These are phyloP conservation scores for Aspergillus novofumigatus DNA, from an alignment of 2,329 filamentous ascomycete genomes.

Conservation along the genomic window DNA sequence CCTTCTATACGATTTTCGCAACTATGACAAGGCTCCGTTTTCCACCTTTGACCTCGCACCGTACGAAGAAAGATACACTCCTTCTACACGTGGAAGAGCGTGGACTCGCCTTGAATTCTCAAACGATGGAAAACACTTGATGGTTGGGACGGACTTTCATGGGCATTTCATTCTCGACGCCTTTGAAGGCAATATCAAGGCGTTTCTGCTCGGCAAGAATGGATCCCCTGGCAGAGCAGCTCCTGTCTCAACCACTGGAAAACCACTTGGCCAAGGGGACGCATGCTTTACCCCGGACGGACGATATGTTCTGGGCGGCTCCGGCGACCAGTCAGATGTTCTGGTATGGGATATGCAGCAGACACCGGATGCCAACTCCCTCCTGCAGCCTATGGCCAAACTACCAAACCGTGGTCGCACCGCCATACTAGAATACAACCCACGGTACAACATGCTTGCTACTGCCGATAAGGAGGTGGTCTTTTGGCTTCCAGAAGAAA, in stretches of 20 bases:
- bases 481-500: slow-evolving; percentile 71
- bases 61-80: slow-evolving; percentile 53
- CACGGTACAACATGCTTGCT: slow-evolving; percentile 84
- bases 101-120: slow-evolving; percentile 96
- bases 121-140: slow-evolving; percentile 85
- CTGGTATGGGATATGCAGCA: slow-evolving; percentile 80
- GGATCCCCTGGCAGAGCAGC: slow-evolving; percentile 47
- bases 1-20: slow-evolving; percentile 86
- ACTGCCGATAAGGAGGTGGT: slow-evolving; percentile 81
- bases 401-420: slow-evolving; percentile 53
- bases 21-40: slow-evolving; percentile 90
- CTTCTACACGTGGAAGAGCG: slow-evolving; percentile 44
- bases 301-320: slow-evolving; percentile 80
- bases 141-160: slow-evolving; percentile 76
- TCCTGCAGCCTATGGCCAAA: slow-evolving; percentile 36
- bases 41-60: slow-evolving; percentile 71
- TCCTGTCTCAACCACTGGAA: slow-evolving; percentile 50
- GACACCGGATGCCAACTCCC: slow-evolving; percentile 53
- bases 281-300: slow-evolving; percentile 88
- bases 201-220: slow-evolving; percentile 58
- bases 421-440: slow-evolving; percentile 81
- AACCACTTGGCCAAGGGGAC: slow-evolving; percentile 61
- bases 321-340: slow-evolving; percentile 62
- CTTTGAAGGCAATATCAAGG: slow-evolving; percentile 75
- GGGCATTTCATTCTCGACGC: slow-evolving; percentile 93